These are phyloP conservation scores for Colletotrichum higginsianum DNA, from an alignment of 2,329 filamentous ascomycete species.

Conservation along the genomic window DNA sequence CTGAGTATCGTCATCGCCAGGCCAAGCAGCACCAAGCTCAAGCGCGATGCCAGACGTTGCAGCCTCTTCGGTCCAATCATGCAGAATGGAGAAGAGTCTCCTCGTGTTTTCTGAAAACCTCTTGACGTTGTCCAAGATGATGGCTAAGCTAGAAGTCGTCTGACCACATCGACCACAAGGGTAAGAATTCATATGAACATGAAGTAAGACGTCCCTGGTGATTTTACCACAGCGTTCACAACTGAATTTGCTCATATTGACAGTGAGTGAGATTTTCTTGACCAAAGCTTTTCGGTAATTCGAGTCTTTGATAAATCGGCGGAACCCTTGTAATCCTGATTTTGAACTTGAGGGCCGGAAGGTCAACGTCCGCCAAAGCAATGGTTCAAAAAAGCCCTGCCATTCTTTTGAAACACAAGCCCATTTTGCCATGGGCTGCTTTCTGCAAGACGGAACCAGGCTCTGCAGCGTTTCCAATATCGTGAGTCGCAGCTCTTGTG, in stretches of 20 bases:
- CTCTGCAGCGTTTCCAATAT: too few species aligned
- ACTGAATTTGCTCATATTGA: neutral
- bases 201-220: too few species aligned
- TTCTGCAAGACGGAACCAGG: too few species aligned
- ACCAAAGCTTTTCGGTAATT: neutral
- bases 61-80: neutral
- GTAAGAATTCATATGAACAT: too few species aligned
- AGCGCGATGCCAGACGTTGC: neutral
- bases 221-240: neutral
- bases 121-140: neutral
- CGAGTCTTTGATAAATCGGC: neutral
- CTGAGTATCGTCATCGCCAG: neutral
- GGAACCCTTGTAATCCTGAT: slow-evolving; percentile 3
- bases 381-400: too few species aligned
- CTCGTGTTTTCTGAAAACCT: slow-evolving; percentile 6
- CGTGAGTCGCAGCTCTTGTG: too few species aligned
- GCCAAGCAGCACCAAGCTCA: neutral
- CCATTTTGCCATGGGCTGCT: too few species aligned
- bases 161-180: neutral
- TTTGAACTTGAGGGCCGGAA: too few species aligned
- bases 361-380: too few species aligned
- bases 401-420: too few species aligned
- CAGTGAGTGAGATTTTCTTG: neutral
- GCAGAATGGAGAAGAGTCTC: neutral
- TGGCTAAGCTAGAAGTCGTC: neutral